Conservation (phyloP, 139 green algal species). For the Limnomonas spitsbergensis region DNA sequence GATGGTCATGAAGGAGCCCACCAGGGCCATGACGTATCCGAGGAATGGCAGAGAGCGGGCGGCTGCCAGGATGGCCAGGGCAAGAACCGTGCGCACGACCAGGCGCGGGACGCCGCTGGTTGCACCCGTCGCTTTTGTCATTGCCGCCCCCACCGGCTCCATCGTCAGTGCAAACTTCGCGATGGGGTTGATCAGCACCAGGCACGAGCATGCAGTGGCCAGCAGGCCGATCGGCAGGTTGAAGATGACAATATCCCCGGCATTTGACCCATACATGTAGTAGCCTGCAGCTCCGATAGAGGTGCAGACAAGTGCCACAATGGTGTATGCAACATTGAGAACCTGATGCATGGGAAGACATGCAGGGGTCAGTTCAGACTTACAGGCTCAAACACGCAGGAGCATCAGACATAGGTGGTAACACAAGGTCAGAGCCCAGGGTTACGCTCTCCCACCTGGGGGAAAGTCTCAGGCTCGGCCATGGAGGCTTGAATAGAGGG, state of each 20-base stretch:
- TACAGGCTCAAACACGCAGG: too few relatives aligned
- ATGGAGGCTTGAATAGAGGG: constrained; percentile 69
- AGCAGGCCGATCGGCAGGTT: constrained; percentile 50
- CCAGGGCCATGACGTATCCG: constrained; percentile 51
- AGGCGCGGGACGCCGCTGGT: constrained; percentile 21
- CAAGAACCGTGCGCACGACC: constrained; percentile 34
- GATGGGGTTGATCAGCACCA: constrained; percentile 57
- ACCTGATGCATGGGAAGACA: constrained; percentile 33
- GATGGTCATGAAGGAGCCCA: constrained; percentile 55
- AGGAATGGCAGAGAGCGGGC: constrained; percentile 53
- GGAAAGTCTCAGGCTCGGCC: constrained; percentile 54
- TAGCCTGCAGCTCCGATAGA: constrained; percentile 55
- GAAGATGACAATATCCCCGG: constrained; percentile 57
- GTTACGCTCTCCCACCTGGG: constrained; percentile 39
- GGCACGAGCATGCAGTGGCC: constrained; percentile 36
- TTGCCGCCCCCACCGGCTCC: constrained; percentile 52
- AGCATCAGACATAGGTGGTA: neutral
- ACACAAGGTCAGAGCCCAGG: neutral
- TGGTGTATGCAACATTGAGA: constrained; percentile 55
- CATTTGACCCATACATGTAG: constrained; percentile 54
- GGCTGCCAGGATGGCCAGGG: constrained; percentile 34
- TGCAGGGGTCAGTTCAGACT: constrained; percentile 7
- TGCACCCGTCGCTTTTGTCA: neutral
- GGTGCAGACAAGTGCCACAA: constrained; percentile 44
- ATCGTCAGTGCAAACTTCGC: constrained; percentile 69